Evolutionary conservation across 805 yeast genomes (phyloP), one percentile per base, ranked within the genome.

Genomic region (Zygosaccharomyces pseudorouxii): DNA sequence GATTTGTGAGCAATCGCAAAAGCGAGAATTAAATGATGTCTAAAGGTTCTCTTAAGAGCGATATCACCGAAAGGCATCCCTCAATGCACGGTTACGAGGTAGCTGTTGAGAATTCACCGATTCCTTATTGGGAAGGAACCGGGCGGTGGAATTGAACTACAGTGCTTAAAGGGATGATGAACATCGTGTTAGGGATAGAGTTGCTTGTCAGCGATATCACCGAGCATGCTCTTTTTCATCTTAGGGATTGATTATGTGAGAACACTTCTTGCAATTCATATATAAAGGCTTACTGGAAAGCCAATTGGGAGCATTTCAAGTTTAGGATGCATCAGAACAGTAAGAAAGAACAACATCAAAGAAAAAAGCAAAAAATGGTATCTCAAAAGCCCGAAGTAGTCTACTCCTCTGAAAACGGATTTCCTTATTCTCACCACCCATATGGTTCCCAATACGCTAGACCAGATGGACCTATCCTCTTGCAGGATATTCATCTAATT

Each of bases 401-500:
- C 18, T 60, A 56, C 51, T 50, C 85, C 14, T 69, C 76, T 23
- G 71, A 80, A 38, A 76, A 73, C 53, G 86, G 86, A 42, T 77
- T 77, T 51, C 80, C 82, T 12, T 74, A 75, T 47, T 55, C 70
- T 36, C 64, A 70, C 55, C 76, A 76, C 58, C 84, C 86, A 22
- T 74, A 73, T 53, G 79, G 81, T 36, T 63, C 82, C 7, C 77
- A 76, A 59, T 67, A 74, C 53, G 70, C 81, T 30, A 81, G 82
- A 55, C 73, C 74, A 9, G 74, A 58, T 39, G 86, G 86, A 20
- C 85, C 84, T 9, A 65, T 80, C 44, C 69, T 81, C 45, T 58
- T 81, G 41, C 84, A 80, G 63, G 86, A 81, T 64, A 70, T 72
- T 61, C 79, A 80, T 65, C 68, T 79, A 49, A 62, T 80, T 38